phyloP scores from a whole-genome alignment of 1,284 basidiomycete genomes.

The Bjerkandera adusta region DNA sequence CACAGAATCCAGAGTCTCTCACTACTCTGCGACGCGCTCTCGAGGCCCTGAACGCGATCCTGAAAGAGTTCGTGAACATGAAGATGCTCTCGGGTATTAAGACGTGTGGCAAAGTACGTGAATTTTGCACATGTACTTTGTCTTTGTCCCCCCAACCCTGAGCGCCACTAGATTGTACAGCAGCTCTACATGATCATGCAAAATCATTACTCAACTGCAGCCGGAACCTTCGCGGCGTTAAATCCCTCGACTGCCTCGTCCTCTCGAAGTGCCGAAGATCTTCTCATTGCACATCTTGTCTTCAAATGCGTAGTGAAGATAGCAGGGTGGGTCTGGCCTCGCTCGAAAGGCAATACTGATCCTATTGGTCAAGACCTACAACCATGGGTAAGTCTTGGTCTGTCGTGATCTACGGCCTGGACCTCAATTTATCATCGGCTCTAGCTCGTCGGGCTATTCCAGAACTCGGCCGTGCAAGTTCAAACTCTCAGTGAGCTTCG shows the following conservation, averaged over 20 bases:
- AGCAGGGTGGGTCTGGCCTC: slow-evolving; percentile 68
- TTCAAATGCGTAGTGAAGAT: slow-evolving; percentile 71
- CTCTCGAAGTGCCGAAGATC: slow-evolving; percentile 44
- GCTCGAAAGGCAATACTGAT: slow-evolving; percentile 42
- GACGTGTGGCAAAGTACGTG: slow-evolving; percentile 56
- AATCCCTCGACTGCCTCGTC: slow-evolving; percentile 32
- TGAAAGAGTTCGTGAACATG: slow-evolving; percentile 66
- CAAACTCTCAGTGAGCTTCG: slow-evolving; percentile 51
- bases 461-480: slow-evolving; percentile 53
- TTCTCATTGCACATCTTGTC: slow-evolving; percentile 61
- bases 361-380: slow-evolving; percentile 34
- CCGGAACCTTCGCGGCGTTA: slow-evolving; percentile 39
- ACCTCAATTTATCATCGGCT: not conserved
- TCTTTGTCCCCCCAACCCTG: slow-evolving; percentile 1
- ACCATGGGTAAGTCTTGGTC: slow-evolving; percentile 48
- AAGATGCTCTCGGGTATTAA: slow-evolving; percentile 67
- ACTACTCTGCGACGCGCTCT: slow-evolving; percentile 62
- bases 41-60: slow-evolving; percentile 56
- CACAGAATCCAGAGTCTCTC: slow-evolving; percentile 35
- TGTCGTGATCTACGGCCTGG: slow-evolving; percentile 11
- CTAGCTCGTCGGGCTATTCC: slow-evolving; percentile 61
- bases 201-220: slow-evolving; percentile 56
- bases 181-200: slow-evolving; percentile 51
- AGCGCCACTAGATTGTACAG: slow-evolving; percentile 48
- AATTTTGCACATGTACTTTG: not conserved